Conservation (phyloP, 31 red algal species). For the Porphyra umbilicalis region DNA sequence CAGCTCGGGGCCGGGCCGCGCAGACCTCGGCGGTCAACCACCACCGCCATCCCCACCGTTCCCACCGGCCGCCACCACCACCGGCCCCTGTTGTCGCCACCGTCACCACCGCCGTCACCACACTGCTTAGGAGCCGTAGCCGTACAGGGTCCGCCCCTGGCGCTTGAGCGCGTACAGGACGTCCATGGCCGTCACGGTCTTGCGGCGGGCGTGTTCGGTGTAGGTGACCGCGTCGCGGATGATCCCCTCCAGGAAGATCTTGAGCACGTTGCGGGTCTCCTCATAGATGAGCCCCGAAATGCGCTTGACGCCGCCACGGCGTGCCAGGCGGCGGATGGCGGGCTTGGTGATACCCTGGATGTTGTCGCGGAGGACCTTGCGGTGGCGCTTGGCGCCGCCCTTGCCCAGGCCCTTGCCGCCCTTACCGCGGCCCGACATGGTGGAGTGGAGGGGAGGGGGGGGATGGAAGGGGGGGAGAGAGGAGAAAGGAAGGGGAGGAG, state of each 20-base stretch:
- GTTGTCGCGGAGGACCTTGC: constrained; percentile 99
- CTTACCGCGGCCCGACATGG: constrained; percentile 99
- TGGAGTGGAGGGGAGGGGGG: not conserved
- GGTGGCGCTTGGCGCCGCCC: constrained; percentile 99
- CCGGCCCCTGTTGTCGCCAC: not conserved
- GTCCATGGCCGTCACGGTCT: constrained; percentile 98
- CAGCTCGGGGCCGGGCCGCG: no score
- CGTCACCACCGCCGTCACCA: not conserved
- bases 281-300: constrained; percentile 99
- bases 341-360: constrained; percentile 99
- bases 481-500: not conserved
- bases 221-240: constrained; percentile 99
- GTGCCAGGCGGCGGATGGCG: constrained; percentile 97
- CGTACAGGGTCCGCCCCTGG: constrained; percentile 98
- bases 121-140: constrained; percentile 57
- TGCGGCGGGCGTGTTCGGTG: constrained; percentile 98
- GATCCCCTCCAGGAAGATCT: constrained; percentile 95
- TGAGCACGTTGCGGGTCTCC: constrained; percentile 97
- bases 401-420: constrained; percentile 99
- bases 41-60: not conserved
- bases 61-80: not conserved
- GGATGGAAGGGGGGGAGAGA: not conserved
- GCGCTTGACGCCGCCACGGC: constrained; percentile 98
- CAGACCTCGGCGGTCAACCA: no score
- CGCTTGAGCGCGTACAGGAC: constrained; percentile 99